phyloP scores from a whole-genome alignment of 148 eudicot species.

The Pharnaceum exiguum region DNA sequence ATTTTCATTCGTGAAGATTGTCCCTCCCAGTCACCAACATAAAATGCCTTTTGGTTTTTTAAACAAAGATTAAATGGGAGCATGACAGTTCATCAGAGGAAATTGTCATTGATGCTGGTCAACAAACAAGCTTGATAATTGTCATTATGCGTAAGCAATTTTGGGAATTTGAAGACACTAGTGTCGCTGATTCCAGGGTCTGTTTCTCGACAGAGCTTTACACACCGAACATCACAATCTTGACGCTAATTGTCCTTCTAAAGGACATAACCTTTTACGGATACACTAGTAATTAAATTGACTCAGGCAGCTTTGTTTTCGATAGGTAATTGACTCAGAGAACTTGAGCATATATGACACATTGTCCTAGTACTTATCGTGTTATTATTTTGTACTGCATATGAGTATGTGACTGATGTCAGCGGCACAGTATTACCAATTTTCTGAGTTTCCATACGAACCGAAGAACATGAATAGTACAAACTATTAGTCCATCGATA shows the following conservation, averaged over 20 bases:
- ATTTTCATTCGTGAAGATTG: background rate
- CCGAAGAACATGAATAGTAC: too few species aligned
- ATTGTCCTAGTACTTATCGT: too few species aligned
- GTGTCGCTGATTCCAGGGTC: conserved; percentile 12
- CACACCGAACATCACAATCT: conserved; percentile 18
- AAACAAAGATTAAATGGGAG: conserved; percentile 7
- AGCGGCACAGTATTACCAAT: too few species aligned
- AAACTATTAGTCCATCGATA: too few species aligned
- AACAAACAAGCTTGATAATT: conserved; percentile 28
- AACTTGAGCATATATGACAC: too few species aligned
- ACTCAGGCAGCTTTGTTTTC: too few species aligned
- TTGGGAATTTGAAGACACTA: conserved; percentile 29
- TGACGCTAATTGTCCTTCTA: conserved; percentile 8
- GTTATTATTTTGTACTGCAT: too few species aligned
- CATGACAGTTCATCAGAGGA: conserved; percentile 23
- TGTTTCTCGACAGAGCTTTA: conserved; percentile 26
- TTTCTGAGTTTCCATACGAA: too few species aligned
- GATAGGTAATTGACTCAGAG: too few species aligned
- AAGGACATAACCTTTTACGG: conserved; percentile 17
- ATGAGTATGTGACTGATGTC: too few species aligned
- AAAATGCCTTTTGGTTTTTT: conserved; percentile 14
- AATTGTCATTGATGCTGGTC: conserved; percentile 14
- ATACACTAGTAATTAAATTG: background rate
- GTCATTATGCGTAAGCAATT: conserved; percentile 25
- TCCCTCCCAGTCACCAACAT: conserved; percentile 17